These are phyloP conservation scores for Cymbopogon flexuosus DNA, from an alignment of 202 grass and related monocot genomes.

Conservation along the genomic window DNA sequence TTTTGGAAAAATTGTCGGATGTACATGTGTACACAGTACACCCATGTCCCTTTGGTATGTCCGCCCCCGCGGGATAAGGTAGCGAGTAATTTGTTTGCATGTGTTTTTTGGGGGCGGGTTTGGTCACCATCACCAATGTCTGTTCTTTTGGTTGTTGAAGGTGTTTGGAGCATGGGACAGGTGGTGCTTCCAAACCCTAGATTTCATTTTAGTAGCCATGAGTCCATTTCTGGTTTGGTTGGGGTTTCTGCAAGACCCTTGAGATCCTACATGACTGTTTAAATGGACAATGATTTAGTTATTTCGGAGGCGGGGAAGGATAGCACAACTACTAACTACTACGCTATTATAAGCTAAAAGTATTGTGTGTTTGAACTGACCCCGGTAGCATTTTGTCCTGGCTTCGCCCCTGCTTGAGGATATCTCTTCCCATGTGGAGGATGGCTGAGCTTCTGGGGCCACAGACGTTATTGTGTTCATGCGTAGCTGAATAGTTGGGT, in stretches of 20 bases:
- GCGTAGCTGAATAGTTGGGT: background rate
- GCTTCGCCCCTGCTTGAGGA: background rate
- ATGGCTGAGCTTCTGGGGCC: background rate
- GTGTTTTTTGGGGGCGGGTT: background rate
- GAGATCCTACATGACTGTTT: too few species aligned
- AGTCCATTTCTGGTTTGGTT: background rate
- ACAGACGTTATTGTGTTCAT: background rate
- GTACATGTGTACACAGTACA: background rate
- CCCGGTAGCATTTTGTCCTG: too few species aligned
- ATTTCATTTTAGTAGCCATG: background rate
- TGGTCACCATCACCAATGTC: background rate
- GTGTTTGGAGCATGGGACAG: background rate
- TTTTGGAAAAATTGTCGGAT: background rate
- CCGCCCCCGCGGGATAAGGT: background rate
- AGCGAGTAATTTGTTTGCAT: background rate
- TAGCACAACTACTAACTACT: too few species aligned
- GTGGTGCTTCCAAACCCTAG: background rate
- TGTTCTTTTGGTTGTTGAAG: background rate
- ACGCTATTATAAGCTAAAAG: too few species aligned
- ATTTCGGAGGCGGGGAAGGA: too few species aligned
- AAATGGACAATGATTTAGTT: too few species aligned
- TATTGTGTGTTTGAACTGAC: too few species aligned
- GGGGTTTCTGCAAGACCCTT: background rate
- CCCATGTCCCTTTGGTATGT: background rate
- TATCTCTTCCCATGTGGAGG: background rate